These are phyloP conservation scores for Cladobotryum protrusum DNA, from an alignment of 2,329 filamentous ascomycete species.

Conservation along the genomic window DNA sequence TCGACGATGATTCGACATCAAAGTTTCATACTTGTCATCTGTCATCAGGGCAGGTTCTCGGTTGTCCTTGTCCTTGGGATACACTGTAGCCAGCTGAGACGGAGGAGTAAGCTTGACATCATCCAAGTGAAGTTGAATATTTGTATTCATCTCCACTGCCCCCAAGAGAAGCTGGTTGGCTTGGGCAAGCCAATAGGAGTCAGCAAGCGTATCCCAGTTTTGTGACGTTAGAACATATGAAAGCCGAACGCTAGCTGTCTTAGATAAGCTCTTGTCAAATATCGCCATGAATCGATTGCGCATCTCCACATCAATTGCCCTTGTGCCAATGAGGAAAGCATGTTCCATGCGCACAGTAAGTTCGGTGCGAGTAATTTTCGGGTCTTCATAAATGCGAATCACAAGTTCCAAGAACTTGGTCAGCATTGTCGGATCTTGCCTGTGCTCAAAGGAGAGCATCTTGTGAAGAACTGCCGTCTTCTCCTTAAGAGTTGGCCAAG, in stretches of 20 bases:
- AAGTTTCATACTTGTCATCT: slow-evolving; percentile 74
- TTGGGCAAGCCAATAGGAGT: slow-evolving; percentile 96
- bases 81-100: slow-evolving; percentile 66
- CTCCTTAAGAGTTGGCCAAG: slow-evolving; percentile 95
- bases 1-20: slow-evolving; percentile 72
- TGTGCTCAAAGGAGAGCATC: slow-evolving; percentile 92
- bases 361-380: slow-evolving; percentile 90
- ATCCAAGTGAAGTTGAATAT: slow-evolving; percentile 70
- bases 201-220: slow-evolving; percentile 92
- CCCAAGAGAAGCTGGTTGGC: slow-evolving; percentile 90
- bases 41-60: slow-evolving; percentile 61
- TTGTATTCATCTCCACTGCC: slow-evolving; percentile 77
- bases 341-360: slow-evolving; percentile 96
- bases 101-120: slow-evolving; percentile 76
- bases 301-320: slow-evolving; percentile 93
- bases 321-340: slow-evolving; percentile 90
- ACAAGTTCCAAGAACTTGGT: slow-evolving; percentile 93
- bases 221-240: slow-evolving; percentile 86
- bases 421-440: slow-evolving; percentile 75
- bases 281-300: slow-evolving; percentile 94
- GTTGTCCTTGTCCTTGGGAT: slow-evolving; percentile 68
- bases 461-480: slow-evolving; percentile 99
- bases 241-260: slow-evolving; percentile 80
- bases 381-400: slow-evolving; percentile 96
- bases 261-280: slow-evolving; percentile 91